Conservation (phyloP, 768 basidiomycete genomes). For the Ephemerocybe angulata region DNA sequence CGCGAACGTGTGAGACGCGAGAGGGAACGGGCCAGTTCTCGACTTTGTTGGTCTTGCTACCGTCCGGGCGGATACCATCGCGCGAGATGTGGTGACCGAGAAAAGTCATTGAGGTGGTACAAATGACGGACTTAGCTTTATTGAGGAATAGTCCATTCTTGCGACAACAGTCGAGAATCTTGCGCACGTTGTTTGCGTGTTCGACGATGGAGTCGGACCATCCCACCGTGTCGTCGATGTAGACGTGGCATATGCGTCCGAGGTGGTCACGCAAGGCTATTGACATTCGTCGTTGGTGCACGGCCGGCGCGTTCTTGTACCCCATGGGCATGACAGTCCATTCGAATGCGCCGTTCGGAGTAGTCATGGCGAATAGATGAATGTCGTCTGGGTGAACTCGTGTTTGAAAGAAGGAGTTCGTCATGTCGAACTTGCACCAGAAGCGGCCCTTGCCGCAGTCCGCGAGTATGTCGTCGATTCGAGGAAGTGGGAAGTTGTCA, state of each 20-base stretch:
- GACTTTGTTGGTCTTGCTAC: slow-evolving; percentile 20
- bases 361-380: slow-evolving; percentile 32
- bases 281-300: slow-evolving; percentile 26
- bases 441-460: slow-evolving; percentile 32
- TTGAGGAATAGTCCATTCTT: slow-evolving; percentile 9
- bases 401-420: slow-evolving; percentile 23
- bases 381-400: slow-evolving; percentile 19
- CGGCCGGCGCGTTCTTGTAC: slow-evolving; percentile 20
- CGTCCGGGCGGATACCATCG: slow-evolving; percentile 23
- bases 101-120: slow-evolving; percentile 23
- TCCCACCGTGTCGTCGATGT: slow-evolving; percentile 23
- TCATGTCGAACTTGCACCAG: slow-evolving; percentile 26
- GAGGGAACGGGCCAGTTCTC: slow-evolving; percentile 22
- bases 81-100: slow-evolving; percentile 33
- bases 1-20: neutral
- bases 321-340: slow-evolving; percentile 40
- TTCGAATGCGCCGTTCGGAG: slow-evolving; percentile 36
- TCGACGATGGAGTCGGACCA: slow-evolving; percentile 22
- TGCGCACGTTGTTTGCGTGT: slow-evolving; percentile 12
- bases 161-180: slow-evolving; percentile 8
- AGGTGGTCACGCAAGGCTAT: slow-evolving; percentile 21
- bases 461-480: slow-evolving; percentile 28
- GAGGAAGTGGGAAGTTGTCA: slow-evolving; percentile 27
- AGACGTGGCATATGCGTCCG: slow-evolving; percentile 22
- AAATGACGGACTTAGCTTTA: slow-evolving; percentile 14